phyloP scores from a whole-genome alignment of 768 basidiomycete genomes.

The Trametopsis cervina region DNA sequence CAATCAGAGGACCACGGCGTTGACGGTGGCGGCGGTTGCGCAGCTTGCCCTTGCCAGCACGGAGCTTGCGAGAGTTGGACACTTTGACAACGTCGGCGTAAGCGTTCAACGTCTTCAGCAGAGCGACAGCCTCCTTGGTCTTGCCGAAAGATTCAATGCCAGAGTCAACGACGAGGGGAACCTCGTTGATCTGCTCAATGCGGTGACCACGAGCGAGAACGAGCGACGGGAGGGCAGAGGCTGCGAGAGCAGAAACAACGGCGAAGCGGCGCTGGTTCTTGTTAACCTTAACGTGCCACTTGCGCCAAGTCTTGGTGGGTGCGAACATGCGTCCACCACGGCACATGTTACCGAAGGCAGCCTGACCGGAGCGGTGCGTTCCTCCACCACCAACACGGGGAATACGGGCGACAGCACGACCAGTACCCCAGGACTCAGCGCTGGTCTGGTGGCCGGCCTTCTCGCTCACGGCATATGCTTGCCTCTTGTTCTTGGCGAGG shows the following conservation, averaged over 20 bases:
- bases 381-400: conserved; percentile 99
- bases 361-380: conserved; percentile 98
- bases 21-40: conserved; percentile 96
- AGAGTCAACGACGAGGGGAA: conserved; percentile 84
- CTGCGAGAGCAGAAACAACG: conserved; percentile 94
- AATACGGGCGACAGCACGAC: conserved; percentile 99
- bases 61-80: conserved; percentile 92
- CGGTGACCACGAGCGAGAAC: conserved; percentile 99
- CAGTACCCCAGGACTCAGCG: conserved; percentile 99
- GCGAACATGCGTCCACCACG: conserved; percentile 99
- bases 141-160: conserved; percentile 83
- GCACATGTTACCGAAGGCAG: conserved; percentile 99
- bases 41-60: conserved; percentile 96
- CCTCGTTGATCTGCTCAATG: conserved; percentile 95
- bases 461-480: conserved; percentile 93
- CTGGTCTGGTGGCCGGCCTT: conserved; percentile 99
- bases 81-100: conserved; percentile 94
- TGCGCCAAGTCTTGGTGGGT: conserved; percentile 98
- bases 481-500: conserved; percentile 96
- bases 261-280: conserved; percentile 99
- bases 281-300: conserved; percentile 99
- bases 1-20: conserved; percentile 93
- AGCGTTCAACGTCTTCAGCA: conserved; percentile 85
- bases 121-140: conserved; percentile 94
- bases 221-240: conserved; percentile 94